Evolutionary conservation across 2,329 filamentous ascomycete genomes (phyloP).

Genomic region (Cytospora mali): DNA sequence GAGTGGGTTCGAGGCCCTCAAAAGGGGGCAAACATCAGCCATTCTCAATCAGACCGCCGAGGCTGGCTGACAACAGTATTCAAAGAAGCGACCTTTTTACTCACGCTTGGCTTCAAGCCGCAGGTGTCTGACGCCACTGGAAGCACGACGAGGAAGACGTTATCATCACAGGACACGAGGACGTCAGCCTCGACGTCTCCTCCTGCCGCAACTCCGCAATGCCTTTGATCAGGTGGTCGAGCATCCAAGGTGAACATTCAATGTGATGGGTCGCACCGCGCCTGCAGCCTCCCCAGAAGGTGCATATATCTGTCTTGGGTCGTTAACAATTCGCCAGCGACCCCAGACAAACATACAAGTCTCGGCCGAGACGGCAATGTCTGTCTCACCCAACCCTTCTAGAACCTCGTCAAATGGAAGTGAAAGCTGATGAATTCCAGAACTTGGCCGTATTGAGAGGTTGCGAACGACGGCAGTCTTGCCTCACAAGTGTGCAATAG

Average conservation of each 20-base stretch:
- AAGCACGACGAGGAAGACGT: background rate
- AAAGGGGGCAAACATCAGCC: background rate
- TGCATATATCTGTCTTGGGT: background rate
- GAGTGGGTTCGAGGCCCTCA: background rate
- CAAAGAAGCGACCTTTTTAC: background rate
- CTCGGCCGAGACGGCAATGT: conserved; percentile 9
- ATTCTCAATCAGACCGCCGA: background rate
- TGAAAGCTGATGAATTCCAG: background rate
- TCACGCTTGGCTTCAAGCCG: conserved; percentile 12
- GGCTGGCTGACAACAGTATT: background rate
- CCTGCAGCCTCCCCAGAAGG: conserved; percentile 8
- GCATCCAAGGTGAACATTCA: background rate
- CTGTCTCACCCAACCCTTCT: background rate
- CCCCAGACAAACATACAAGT: background rate
- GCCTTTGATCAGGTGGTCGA: background rate
- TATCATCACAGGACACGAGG: background rate
- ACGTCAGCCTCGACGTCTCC: background rate
- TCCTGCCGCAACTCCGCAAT: background rate
- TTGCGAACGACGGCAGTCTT: background rate
- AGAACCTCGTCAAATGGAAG: background rate
- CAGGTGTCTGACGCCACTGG: conserved; percentile 9
- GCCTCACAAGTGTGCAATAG: background rate
- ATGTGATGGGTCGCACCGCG: conserved; percentile 4
- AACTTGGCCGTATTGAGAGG: background rate
- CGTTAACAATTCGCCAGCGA: background rate